Conservation (phyloP, 768 basidiomycete genomes). For the Suillus occidentalis region DNA sequence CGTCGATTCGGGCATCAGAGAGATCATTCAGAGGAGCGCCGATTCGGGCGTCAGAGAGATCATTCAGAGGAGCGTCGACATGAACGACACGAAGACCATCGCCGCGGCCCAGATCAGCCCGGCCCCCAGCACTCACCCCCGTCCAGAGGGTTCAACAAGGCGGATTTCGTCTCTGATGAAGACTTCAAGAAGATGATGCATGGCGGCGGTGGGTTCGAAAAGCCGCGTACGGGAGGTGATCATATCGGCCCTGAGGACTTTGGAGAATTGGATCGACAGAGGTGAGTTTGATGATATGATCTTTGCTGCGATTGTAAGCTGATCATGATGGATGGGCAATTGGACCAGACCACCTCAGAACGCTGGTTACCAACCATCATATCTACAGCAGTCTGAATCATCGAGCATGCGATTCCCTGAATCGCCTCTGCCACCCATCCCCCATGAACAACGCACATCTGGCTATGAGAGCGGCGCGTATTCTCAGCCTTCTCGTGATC, state of each 20-base stretch:
- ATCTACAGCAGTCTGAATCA: background rate
- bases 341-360: conserved; percentile 13
- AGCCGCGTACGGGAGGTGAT: background rate
- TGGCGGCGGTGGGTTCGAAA: conserved; percentile 13
- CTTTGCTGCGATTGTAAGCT: background rate
- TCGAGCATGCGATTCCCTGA: background rate
- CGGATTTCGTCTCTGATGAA: conserved; percentile 31
- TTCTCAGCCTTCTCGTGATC: background rate
- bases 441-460: background rate
- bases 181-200: conserved; percentile 24
- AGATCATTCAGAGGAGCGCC: conserved; percentile 6
- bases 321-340: background rate
- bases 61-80: background rate
- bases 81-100: background rate
- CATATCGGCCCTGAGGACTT: conserved; percentile 6
- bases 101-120: conserved; percentile 3
- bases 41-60: background rate
- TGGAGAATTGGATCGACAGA: conserved; percentile 7
- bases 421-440: background rate
- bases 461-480: background rate
- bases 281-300: background rate
- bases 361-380: conserved; percentile 5
- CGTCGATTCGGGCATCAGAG: background rate
- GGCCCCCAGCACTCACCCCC: background rate
- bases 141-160: conserved; percentile 18